Conservation (phyloP, 2,329 filamentous ascomycete species). For the Fusarium verticillioides region DNA sequence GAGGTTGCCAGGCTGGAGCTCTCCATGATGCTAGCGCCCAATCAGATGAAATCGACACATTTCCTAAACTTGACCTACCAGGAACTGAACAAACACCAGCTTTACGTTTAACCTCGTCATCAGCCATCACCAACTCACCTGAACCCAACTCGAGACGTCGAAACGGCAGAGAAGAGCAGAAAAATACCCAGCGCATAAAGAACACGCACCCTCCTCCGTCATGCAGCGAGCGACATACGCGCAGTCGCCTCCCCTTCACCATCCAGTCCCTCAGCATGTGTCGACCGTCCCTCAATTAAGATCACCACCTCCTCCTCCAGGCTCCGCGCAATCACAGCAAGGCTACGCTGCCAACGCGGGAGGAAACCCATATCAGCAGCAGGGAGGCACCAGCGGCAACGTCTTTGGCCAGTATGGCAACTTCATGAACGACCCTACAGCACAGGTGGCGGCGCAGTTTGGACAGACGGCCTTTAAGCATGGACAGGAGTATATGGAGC, state of each 20-base stretch:
- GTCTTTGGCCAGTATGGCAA: constrained; percentile 81
- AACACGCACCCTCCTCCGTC: constrained; percentile 45
- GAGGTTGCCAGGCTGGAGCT: constrained; percentile 19
- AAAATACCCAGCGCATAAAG: background rate
- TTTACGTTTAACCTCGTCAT: constrained; percentile 34
- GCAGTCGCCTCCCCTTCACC: constrained; percentile 93
- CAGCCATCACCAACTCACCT: constrained; percentile 26
- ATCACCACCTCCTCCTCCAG: constrained; percentile 86
- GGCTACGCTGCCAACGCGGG: constrained; percentile 73
- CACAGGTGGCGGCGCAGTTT: constrained; percentile 94
- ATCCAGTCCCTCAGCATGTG: constrained; percentile 97
- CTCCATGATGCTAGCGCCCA: constrained; percentile 44
- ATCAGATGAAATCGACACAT: constrained; percentile 50
- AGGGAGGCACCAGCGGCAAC: constrained; percentile 63
- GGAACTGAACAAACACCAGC: constrained; percentile 46
- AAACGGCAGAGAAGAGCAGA: background rate
- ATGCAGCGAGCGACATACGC: constrained; percentile 92
- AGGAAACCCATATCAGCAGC: constrained; percentile 80
- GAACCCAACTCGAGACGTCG: constrained; percentile 1
- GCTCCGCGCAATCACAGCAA: constrained; percentile 74
- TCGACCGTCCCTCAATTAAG: constrained; percentile 97
- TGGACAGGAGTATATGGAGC: constrained; percentile 93
- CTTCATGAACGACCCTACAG: constrained; percentile 95
- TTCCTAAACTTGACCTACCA: constrained; percentile 43
- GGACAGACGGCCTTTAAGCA: constrained; percentile 92